These are phyloP conservation scores for Cryphonectria carpinicola DNA, from an alignment of 2,329 filamentous ascomycete species.

Conservation along the genomic window DNA sequence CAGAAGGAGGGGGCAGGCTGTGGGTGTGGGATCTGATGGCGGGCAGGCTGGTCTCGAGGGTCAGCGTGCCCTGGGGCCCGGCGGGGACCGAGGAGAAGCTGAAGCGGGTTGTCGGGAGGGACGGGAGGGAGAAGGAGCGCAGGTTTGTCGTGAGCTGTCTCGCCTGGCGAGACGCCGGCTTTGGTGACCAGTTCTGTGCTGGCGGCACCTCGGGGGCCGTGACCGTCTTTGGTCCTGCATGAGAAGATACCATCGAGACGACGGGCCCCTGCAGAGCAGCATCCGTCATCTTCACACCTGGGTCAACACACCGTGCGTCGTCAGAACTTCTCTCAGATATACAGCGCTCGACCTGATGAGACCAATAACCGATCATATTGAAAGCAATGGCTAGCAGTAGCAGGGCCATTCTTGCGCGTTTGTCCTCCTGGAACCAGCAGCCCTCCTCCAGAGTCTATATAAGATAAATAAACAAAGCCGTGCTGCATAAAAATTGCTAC, in stretches of 20 bases:
- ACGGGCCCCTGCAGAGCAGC: background rate
- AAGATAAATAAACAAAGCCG: background rate
- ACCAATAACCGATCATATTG: background rate
- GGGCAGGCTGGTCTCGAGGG: conserved; percentile 66
- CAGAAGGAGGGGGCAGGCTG: conserved; percentile 55
- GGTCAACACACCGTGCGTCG: background rate
- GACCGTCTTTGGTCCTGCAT: conserved; percentile 59
- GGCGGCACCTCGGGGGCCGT: conserved; percentile 68
- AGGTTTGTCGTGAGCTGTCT: conserved; percentile 65
- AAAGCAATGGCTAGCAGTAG: background rate
- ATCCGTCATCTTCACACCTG: background rate
- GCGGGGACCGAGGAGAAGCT: conserved; percentile 46
- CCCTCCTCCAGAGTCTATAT: background rate
- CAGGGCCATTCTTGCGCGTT: background rate
- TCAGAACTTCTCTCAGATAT: background rate
- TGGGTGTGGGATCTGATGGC: conserved; percentile 85
- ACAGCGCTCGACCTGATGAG: background rate
- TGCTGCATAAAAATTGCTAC: background rate
- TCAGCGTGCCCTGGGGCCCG: conserved; percentile 63
- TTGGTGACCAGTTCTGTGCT: conserved; percentile 67
- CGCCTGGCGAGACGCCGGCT: conserved; percentile 65
- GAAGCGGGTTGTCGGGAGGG: conserved; percentile 60
- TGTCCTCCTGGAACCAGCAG: background rate
- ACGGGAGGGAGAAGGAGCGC: conserved; percentile 63
- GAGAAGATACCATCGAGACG: background rate